phyloP scores from a whole-genome alignment of 1,284 basidiomycete genomes.

The Omphalotus olearius region DNA sequence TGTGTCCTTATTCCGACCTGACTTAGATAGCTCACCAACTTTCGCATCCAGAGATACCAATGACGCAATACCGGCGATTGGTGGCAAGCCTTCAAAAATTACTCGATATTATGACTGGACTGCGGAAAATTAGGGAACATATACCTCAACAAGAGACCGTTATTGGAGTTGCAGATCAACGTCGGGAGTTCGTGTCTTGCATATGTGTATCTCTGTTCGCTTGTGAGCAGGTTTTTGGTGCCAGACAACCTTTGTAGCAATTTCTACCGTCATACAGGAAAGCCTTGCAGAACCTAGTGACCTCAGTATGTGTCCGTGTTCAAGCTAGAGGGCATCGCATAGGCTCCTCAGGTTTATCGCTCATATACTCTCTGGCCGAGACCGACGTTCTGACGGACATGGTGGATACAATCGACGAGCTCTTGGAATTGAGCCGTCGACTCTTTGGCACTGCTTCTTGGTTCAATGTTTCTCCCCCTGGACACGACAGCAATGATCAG shows the following conservation, averaged over 20 bases:
- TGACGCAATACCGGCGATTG: conserved; percentile 38
- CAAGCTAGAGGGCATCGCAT: conserved; percentile 26
- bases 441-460: conserved; percentile 45
- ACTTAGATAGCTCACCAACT: neutral
- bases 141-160: conserved; percentile 44
- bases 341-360: conserved; percentile 31
- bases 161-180: conserved; percentile 35
- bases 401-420: conserved; percentile 38
- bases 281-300: conserved; percentile 34
- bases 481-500: conserved; percentile 14
- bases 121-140: conserved; percentile 45
- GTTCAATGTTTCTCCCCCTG: conserved; percentile 21
- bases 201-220: conserved; percentile 46
- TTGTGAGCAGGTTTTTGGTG: conserved; percentile 46
- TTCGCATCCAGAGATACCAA: conserved; percentile 38
- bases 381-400: conserved; percentile 38
- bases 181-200: conserved; percentile 47
- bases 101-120: conserved; percentile 41
- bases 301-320: conserved; percentile 33
- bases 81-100: conserved; percentile 37
- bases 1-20: conserved; percentile 20
- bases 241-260: conserved; percentile 45
- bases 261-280: conserved; percentile 44
- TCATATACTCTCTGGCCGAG: conserved; percentile 44
- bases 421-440: conserved; percentile 36